Conservation (phyloP, 805 yeast genomes). For the Starmerella gropengiesseri region DNA sequence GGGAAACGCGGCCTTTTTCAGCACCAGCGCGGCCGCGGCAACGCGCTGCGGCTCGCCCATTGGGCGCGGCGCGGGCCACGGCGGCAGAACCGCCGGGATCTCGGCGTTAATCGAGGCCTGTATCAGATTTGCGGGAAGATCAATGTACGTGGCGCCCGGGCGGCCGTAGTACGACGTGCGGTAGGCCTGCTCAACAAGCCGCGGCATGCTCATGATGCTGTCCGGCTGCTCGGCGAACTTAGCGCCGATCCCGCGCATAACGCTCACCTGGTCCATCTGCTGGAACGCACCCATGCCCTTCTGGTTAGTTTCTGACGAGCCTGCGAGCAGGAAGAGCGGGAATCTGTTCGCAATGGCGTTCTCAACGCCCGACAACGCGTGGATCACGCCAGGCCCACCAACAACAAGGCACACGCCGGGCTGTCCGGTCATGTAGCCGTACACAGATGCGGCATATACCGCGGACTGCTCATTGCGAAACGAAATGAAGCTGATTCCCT, state of each 20-base stretch:
- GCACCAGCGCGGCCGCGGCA: slow-evolving; percentile 30
- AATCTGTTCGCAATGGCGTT: slow-evolving; percentile 52
- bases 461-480: slow-evolving; percentile 68
- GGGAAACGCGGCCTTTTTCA: slow-evolving; percentile 36
- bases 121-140: slow-evolving; percentile 53
- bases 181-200: slow-evolving; percentile 39
- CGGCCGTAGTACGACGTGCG: slow-evolving; percentile 37
- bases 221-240: slow-evolving; percentile 43
- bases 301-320: slow-evolving; percentile 43
- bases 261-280: slow-evolving; percentile 53
- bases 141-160: slow-evolving; percentile 54
- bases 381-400: slow-evolving; percentile 67
- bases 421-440: slow-evolving; percentile 51
- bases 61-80: slow-evolving; percentile 31
- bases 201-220: slow-evolving; percentile 31
- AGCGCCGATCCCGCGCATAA: slow-evolving; percentile 36
- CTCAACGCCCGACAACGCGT: slow-evolving; percentile 54
- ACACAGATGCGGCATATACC: slow-evolving; percentile 61
- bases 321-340: slow-evolving; percentile 58
- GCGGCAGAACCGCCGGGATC: slow-evolving; percentile 14
- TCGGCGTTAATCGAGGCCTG: slow-evolving; percentile 25
- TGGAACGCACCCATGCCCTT: slow-evolving; percentile 56
- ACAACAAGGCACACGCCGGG: slow-evolving; percentile 63
- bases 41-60: slow-evolving; percentile 33
- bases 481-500: slow-evolving; percentile 46